Conservation (phyloP, 306 rosid genomes). For the Begonia masoniana region DNA sequence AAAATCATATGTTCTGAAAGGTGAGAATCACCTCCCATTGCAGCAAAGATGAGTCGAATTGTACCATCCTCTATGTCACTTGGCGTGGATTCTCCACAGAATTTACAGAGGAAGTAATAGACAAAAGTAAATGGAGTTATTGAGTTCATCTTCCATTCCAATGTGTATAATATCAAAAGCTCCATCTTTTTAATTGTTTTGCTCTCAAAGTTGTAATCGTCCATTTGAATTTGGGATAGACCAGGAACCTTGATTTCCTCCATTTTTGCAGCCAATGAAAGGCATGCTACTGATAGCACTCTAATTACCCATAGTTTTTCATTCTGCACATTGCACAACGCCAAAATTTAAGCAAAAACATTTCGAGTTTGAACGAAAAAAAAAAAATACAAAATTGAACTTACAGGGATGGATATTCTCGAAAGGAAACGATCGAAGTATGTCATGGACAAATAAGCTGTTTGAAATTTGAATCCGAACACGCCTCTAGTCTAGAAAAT, state of each 20-base stretch:
- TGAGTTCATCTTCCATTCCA: conserved; percentile 59
- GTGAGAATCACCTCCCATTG: conserved; percentile 37
- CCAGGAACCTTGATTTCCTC: conserved; percentile 45
- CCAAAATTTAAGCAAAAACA: no score
- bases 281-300: conserved; percentile 60
- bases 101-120: conserved; percentile 39
- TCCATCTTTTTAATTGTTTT: conserved; percentile 56
- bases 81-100: conserved; percentile 31
- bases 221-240: conserved; percentile 31
- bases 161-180: conserved; percentile 51
- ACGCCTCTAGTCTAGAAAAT: conserved; percentile 40
- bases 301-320: conserved; percentile 51
- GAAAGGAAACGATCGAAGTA: conserved; percentile 77
- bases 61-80: conserved; percentile 17
- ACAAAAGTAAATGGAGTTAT: conserved; percentile 60
- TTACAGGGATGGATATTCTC: conserved; percentile 40
- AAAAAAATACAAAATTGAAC: conserved; percentile 5
- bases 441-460: conserved; percentile 67
- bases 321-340: conserved; percentile 21
- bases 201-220: conserved; percentile 38
- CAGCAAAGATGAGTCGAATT: conserved; percentile 29
- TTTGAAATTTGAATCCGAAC: conserved; percentile 57
- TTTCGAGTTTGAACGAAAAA: neutral
- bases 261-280: conserved; percentile 77
- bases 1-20: neutral